Percentiles rank a stretch among this genome's conserved stretches.
Evolutionary conservation across 306 rosid genomes (phyloP).

Genomic region (Begonia peltatifolia): DNA sequence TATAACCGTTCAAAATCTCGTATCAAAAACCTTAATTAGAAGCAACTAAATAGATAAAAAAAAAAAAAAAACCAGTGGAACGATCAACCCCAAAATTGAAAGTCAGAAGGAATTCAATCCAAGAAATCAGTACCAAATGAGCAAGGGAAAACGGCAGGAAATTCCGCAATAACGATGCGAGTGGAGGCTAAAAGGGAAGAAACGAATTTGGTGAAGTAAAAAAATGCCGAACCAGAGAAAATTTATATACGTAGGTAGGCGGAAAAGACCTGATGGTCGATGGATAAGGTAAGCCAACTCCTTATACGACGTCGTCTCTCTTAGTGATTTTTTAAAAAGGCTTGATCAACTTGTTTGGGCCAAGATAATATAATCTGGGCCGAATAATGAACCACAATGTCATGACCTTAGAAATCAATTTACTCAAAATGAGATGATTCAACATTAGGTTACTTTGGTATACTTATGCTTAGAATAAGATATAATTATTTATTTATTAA

Average conservation of each 20-base stretch:
- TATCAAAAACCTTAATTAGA: background rate
- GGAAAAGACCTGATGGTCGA: background rate
- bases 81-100: background rate
- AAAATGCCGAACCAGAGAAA: too few relatives aligned
- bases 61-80: background rate
- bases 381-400: too few relatives aligned
- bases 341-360: too few relatives aligned
- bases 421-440: too few relatives aligned
- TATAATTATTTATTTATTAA: too few relatives aligned
- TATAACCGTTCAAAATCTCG: background rate
- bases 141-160: background rate
- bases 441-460: too few relatives aligned
- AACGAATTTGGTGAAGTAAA: background rate
- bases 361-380: too few relatives aligned
- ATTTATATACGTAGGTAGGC: too few relatives aligned
- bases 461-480: too few relatives aligned
- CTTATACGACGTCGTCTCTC: too few relatives aligned
- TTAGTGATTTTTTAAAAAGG: too few relatives aligned
- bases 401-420: too few relatives aligned
- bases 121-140: constrained; percentile 4
- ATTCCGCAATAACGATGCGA: constrained; percentile 3
- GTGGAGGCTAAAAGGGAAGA: constrained; percentile 23
- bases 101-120: background rate
- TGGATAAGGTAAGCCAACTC: constrained; percentile 2
- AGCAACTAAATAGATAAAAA: background rate